A percentile compares a stretch with the other conserved stretches of the same genome.
Conservation (phyloP, 1,139 yeast species). For the Nakaseomyces bracarensis region DNA sequence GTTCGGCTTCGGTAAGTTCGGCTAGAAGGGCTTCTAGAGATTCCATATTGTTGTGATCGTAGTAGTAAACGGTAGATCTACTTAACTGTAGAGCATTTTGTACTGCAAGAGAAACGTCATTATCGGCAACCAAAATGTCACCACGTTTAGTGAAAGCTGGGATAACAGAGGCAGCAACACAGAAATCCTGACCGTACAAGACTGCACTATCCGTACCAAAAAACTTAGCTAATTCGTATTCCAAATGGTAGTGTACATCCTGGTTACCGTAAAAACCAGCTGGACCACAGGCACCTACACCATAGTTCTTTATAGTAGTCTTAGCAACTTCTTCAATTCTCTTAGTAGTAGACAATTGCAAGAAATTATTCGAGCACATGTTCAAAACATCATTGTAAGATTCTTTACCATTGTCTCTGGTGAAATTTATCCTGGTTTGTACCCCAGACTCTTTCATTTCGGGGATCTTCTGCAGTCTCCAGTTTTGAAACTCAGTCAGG, state of each 20-base stretch:
- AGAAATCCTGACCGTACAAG: conserved; percentile 87
- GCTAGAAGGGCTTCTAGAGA: conserved; percentile 65
- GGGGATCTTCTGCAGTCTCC: conserved; percentile 61
- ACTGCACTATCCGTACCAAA: conserved; percentile 73
- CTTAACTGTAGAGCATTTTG: conserved; percentile 86
- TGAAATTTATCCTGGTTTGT: conserved; percentile 41
- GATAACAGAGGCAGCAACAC: conserved; percentile 89
- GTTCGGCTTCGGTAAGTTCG: conserved; percentile 52
- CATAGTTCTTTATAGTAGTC: conserved; percentile 54
- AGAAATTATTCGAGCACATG: conserved; percentile 55
- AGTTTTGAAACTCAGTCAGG: conserved; percentile 39
- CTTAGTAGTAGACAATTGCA: conserved; percentile 46
- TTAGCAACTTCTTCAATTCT: conserved; percentile 49
- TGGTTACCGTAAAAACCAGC: conserved; percentile 97
- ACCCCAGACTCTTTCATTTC: conserved; percentile 47
- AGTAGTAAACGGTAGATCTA: conserved; percentile 78
- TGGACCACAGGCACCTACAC: conserved; percentile 99
- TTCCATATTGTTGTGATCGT: conserved; percentile 78
- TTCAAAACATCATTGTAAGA: conserved; percentile 42
- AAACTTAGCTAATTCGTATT: conserved; percentile 64
- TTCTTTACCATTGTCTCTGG: conserved; percentile 26
- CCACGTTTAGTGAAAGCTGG: conserved; percentile 96
- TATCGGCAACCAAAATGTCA: conserved; percentile 82
- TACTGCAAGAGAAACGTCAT: conserved; percentile 63
- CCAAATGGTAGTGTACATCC: conserved; percentile 78